Evolutionary conservation across 768 basidiomycete genomes (phyloP).

Genomic region (Boletus pseudo-olivaceus): DNA sequence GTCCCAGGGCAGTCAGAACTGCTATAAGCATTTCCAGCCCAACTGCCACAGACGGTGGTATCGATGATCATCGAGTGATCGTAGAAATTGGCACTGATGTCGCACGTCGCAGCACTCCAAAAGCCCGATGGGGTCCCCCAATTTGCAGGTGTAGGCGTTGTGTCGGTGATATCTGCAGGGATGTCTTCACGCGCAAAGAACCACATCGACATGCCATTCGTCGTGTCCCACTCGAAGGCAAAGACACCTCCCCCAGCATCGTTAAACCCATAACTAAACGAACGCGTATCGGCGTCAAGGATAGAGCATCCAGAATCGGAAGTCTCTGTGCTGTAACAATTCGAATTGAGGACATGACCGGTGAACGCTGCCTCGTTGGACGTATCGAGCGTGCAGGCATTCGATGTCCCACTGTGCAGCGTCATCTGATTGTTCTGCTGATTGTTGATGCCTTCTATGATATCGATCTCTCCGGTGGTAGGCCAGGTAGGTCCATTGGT

Average conservation of each 20-base stretch:
- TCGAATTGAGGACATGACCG: constrained; percentile 18
- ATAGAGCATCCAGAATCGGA: constrained; percentile 52
- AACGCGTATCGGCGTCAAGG: constrained; percentile 31
- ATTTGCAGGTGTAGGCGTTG: constrained; percentile 39
- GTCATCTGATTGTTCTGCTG: constrained; percentile 59
- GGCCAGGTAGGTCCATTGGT: constrained; percentile 56
- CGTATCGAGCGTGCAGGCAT: constrained; percentile 25
- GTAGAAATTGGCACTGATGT: constrained; percentile 47
- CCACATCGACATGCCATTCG: constrained; percentile 51
- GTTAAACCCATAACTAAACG: constrained; percentile 41
- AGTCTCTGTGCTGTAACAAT: constrained; percentile 39
- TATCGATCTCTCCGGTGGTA: constrained; percentile 60
- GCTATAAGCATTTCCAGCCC: constrained; percentile 23
- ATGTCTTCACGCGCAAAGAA: constrained; percentile 48
- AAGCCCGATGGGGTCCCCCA: constrained; percentile 54
- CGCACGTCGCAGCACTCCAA: constrained; percentile 47
- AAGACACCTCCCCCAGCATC: constrained; percentile 48
- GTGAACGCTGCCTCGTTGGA: constrained; percentile 15
- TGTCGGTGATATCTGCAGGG: constrained; percentile 45
- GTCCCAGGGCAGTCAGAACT: constrained; percentile 38
- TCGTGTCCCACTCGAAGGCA: constrained; percentile 49
- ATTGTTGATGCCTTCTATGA: constrained; percentile 68
- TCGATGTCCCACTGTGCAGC: constrained; percentile 52
- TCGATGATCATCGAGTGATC: constrained; percentile 46
- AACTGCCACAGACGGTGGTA: constrained; percentile 32